These are phyloP conservation scores for Silene uniflora DNA, from an alignment of 148 eudicot species.

Conservation along the genomic window DNA sequence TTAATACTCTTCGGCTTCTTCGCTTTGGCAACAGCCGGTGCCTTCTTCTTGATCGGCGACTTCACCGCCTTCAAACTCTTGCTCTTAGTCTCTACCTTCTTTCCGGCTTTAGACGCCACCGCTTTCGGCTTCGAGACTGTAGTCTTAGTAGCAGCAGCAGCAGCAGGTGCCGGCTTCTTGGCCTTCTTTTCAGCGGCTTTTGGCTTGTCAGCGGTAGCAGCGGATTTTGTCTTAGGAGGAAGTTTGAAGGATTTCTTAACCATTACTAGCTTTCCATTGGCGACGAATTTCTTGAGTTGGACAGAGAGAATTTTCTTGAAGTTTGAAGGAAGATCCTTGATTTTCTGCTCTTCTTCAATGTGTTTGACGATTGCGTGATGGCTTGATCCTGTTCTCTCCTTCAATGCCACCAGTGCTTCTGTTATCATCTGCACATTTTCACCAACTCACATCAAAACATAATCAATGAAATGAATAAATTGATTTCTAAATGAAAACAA, in stretches of 20 bases:
- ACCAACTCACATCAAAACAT: too few relatives aligned
- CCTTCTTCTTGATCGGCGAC: constrained; percentile 30
- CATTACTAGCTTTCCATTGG: constrained; percentile 54
- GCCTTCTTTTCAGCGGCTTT: constrained; percentile 16
- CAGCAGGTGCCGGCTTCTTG: constrained; percentile 17
- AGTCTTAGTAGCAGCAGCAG: constrained; percentile 7
- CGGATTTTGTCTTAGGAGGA: constrained; percentile 28
- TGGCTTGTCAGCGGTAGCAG: constrained; percentile 24
- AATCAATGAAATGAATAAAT: too few relatives aligned
- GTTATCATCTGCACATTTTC: constrained; percentile 52
- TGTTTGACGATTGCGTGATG: constrained; percentile 69
- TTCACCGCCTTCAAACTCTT: constrained; percentile 19
- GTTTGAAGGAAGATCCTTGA: constrained; percentile 40
- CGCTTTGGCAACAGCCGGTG: constrained; percentile 10
- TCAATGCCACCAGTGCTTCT: constrained; percentile 58
- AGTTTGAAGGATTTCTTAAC: constrained; percentile 72
- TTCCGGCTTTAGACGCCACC: constrained; percentile 21
- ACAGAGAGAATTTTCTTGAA: constrained; percentile 52
- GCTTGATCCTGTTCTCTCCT: constrained; percentile 83
- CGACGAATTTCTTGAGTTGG: constrained; percentile 60
- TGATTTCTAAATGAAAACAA: too few relatives aligned
- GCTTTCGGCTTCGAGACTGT: constrained; percentile 20
- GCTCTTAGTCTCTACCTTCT: neutral
- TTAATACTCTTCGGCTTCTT: constrained; percentile 30
- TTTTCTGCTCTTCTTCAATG: constrained; percentile 72